These are phyloP conservation scores for Colletotrichum camelliae DNA, from an alignment of 2,329 filamentous ascomycete genomes.

Conservation along the genomic window DNA sequence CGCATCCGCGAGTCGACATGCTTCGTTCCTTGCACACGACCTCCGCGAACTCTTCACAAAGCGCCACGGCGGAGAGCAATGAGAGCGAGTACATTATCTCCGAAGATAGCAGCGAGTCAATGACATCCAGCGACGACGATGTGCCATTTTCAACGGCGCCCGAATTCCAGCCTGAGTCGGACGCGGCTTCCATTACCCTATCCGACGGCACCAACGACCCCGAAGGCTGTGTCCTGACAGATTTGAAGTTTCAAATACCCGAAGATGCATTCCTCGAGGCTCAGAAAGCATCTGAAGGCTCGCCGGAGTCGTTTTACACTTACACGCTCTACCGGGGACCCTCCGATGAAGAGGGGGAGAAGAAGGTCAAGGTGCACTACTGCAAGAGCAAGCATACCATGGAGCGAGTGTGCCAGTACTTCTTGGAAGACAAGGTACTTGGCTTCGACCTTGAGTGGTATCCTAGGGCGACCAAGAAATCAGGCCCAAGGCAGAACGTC, in stretches of 20 bases:
- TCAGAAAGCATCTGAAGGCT: slow-evolving; percentile 47
- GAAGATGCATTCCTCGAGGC: slow-evolving; percentile 53
- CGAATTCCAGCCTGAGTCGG: neutral
- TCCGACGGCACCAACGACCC: neutral
- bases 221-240: slow-evolving; percentile 38
- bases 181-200: neutral
- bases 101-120: neutral
- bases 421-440: slow-evolving; percentile 72
- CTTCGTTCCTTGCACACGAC: slow-evolving; percentile 3
- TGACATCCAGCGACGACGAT: slow-evolving; percentile 1
- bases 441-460: slow-evolving; percentile 94
- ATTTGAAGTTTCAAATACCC: slow-evolving; percentile 52
- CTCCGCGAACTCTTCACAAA: neutral
- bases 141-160: neutral
- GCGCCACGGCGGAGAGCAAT: neutral
- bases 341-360: slow-evolving; percentile 38
- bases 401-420: slow-evolving; percentile 70
- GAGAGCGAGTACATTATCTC: neutral
- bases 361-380: slow-evolving; percentile 75
- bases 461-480: slow-evolving; percentile 47
- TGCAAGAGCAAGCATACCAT: slow-evolving; percentile 72
- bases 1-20: neutral
- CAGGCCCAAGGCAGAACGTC: slow-evolving; percentile 69
- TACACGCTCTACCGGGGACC: slow-evolving; percentile 70
- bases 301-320: slow-evolving; percentile 67